These are phyloP conservation scores for maize (Zea mays) DNA, from an alignment of 176 grass and related monocot species.

Conservation along the genomic window DNA sequence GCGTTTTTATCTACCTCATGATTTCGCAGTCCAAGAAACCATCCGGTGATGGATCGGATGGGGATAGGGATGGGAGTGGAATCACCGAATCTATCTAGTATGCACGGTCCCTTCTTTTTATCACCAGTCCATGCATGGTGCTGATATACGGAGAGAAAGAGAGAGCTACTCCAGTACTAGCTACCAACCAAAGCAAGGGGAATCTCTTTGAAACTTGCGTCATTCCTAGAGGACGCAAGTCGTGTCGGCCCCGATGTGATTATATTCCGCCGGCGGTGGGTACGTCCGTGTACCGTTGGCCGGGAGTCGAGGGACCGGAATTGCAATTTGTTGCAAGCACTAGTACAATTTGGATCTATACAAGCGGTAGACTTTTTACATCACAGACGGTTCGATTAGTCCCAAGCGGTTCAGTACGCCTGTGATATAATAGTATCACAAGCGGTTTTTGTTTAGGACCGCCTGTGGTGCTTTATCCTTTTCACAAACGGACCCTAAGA, in stretches of 20 bases:
- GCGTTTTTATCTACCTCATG: neutral
- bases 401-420: no score
- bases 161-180: no score
- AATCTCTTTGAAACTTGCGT: conserved; percentile 28
- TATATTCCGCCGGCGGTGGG: neutral
- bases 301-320: no score
- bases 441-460: no score
- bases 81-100: neutral
- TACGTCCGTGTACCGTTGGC: no score
- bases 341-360: no score
- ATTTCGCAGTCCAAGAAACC: neutral
- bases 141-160: no score
- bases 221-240: conserved; percentile 23
- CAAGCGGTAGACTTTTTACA: no score
- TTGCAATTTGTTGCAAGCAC: neutral
- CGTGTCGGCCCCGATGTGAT: conserved; percentile 14
- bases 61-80: neutral
- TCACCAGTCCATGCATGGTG: neutral
- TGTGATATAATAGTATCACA: no score
- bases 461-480: no score
- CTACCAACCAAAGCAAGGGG: neutral
- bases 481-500: no score
- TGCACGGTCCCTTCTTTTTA: neutral
- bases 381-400: no score
- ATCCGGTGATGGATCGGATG: neutral